Percentiles rank a stretch among this genome's conserved stretches.
phyloP scores from a whole-genome alignment of 768 basidiomycete species.

The Pluteus cervinus region DNA sequence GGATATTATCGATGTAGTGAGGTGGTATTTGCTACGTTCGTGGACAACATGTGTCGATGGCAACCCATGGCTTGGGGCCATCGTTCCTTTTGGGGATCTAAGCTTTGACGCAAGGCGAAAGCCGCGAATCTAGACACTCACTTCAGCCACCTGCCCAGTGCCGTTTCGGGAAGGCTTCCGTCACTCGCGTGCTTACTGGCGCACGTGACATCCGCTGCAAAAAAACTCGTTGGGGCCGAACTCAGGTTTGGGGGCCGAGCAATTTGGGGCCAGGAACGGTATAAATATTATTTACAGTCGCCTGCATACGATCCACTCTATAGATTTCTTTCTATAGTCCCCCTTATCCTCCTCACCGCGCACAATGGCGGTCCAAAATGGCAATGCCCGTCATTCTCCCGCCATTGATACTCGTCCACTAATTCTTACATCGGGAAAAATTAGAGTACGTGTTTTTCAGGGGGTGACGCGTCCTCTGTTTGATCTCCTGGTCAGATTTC shows the following conservation, averaged over 20 bases:
- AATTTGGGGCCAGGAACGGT: constrained; percentile 37
- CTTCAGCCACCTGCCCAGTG: too few relatives aligned
- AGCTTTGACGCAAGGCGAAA: too few relatives aligned
- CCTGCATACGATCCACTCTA: constrained; percentile 16
- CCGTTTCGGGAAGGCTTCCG: too few relatives aligned
- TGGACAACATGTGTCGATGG: too few relatives aligned
- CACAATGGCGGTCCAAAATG: constrained; percentile 36
- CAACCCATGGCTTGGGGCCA: too few relatives aligned
- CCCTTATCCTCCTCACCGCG: constrained; percentile 14
- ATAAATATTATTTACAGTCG: constrained; percentile 27
- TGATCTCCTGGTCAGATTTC: constrained; percentile 47
- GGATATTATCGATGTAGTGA: too few relatives aligned
- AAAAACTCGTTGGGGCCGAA: constrained; percentile 40
- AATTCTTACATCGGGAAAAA: constrained; percentile 39
- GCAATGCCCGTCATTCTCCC: constrained; percentile 25
- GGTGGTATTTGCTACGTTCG: too few relatives aligned
- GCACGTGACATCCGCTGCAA: constrained; percentile 13
- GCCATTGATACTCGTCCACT: constrained; percentile 43
- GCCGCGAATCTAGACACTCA: too few relatives aligned
- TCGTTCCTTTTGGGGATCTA: too few relatives aligned
- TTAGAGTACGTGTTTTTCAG: constrained; percentile 38
- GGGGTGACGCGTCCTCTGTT: constrained; percentile 5
- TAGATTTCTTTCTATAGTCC: constrained; percentile 10
- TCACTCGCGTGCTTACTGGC: too few relatives aligned
- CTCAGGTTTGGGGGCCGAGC: too few relatives aligned